Evolutionary conservation across 192 early-diverging fungal genomes (phyloP).

Genomic region (Backusella circina): DNA sequence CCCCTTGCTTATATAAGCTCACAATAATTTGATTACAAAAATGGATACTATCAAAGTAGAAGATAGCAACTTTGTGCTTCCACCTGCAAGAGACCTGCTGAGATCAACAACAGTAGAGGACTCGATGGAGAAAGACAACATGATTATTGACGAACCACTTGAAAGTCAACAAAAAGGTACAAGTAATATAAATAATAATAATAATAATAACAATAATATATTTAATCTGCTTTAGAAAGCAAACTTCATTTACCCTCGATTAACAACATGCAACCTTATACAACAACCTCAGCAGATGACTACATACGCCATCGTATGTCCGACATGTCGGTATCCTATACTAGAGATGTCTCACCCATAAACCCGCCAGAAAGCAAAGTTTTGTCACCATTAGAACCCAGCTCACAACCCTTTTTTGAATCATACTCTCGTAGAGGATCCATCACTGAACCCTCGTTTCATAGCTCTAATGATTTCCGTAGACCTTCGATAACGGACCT

Average conservation of each 20-base stretch:
- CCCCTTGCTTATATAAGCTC: neutral
- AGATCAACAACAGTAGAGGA: neutral
- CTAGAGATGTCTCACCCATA: conserved; percentile 14
- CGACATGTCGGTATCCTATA: conserved; percentile 25
- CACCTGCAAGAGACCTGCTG: conserved; percentile 14
- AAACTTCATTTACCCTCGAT: conserved; percentile 21
- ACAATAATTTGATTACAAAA: neutral
- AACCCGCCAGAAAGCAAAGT: conserved; percentile 5
- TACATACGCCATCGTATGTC: conserved; percentile 35
- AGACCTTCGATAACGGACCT: conserved; percentile 28
- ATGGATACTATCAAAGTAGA: conserved; percentile 10
- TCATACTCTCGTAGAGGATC: conserved; percentile 30
- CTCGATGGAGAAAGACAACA: neutral
- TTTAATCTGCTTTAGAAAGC: conserved; percentile 9
- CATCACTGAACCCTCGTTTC: conserved; percentile 14
- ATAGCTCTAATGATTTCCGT: conserved; percentile 22
- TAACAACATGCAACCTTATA: conserved; percentile 23
- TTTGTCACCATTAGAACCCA: conserved; percentile 31
- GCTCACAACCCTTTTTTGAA: conserved; percentile 14
- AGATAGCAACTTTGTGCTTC: conserved; percentile 1
- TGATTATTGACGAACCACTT: conserved; percentile 11
- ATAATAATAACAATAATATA: neutral
- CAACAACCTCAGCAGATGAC: conserved; percentile 25
- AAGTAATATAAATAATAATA: neutral
- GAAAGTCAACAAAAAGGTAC: conserved; percentile 1